phyloP scores from a whole-genome alignment of 129 eudicot genomes.

The Tagetes patula region DNA sequence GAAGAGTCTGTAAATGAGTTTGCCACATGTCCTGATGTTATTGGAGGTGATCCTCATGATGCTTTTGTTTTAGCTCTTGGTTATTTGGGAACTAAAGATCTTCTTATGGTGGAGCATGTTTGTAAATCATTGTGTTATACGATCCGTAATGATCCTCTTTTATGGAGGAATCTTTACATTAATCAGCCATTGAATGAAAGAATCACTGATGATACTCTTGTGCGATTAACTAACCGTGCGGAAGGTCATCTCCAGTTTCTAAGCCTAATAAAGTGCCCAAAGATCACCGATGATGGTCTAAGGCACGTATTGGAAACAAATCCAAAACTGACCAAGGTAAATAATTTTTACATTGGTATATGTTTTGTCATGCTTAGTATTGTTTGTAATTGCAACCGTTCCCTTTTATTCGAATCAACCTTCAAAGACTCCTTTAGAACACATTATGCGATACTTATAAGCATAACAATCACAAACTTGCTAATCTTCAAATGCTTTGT shows the following conservation, averaged over 20 bases:
- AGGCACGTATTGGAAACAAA: constrained; percentile 56
- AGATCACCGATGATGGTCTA: constrained; percentile 74
- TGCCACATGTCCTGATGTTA: constrained; percentile 29
- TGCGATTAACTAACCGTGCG: constrained; percentile 66
- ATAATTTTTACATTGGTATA: constrained; percentile 1
- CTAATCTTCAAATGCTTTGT: not conserved
- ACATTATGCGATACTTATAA: not conserved
- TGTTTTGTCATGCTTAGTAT: not conserved
- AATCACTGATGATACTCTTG: constrained; percentile 70
- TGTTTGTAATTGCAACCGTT: not conserved
- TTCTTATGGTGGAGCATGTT: constrained; percentile 64
- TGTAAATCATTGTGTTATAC: constrained; percentile 61
- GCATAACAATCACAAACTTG: not conserved
- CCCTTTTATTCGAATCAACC: not conserved
- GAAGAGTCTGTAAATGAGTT: constrained; percentile 19
- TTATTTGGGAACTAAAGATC: constrained; percentile 64
- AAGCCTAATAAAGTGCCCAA: constrained; percentile 70
- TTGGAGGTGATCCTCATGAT: constrained; percentile 51
- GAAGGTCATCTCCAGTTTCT: constrained; percentile 69
- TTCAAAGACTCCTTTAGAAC: not conserved
- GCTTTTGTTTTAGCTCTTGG: constrained; percentile 64
- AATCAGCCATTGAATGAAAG: constrained; percentile 65
- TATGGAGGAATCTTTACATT: constrained; percentile 71
- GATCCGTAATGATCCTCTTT: constrained; percentile 59
- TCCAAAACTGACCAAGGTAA: constrained; percentile 73